These are phyloP conservation scores for Ogataea parapolymorpha DNA, from an alignment of 805 yeast genomes.

Conservation along the genomic window DNA sequence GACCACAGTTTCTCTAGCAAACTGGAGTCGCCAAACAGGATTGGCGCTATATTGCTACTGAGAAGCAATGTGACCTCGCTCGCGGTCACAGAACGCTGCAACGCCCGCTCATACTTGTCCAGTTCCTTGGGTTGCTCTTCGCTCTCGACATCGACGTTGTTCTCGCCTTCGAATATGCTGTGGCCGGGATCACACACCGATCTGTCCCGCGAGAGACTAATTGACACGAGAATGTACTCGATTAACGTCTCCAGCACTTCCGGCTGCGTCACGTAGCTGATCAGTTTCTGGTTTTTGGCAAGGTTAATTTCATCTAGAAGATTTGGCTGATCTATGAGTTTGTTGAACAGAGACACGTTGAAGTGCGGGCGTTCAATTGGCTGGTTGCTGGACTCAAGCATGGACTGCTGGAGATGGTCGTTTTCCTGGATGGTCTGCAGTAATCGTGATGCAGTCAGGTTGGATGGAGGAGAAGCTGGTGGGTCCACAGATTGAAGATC, in stretches of 20 bases:
- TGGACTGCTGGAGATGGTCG: constrained; percentile 23
- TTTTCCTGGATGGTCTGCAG: constrained; percentile 35
- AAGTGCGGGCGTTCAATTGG: constrained; percentile 9
- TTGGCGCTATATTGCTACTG: constrained; percentile 18
- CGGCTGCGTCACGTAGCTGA: constrained; percentile 30
- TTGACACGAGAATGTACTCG: constrained; percentile 30
- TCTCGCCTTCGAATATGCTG: constrained; percentile 22
- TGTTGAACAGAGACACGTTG: constrained; percentile 31
- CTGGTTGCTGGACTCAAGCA: constrained; percentile 5
- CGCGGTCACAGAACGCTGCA: constrained; percentile 28
- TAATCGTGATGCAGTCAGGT: constrained; percentile 32
- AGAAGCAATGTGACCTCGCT: constrained; percentile 30
- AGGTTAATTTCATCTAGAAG: constrained; percentile 34
- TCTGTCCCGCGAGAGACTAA: constrained; percentile 18
- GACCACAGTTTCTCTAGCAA: constrained; percentile 30
- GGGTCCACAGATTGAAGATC: constrained; percentile 2
- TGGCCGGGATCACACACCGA: constrained; percentile 8
- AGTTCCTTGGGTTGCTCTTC: constrained; percentile 9
- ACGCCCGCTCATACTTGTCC: constrained; percentile 22
- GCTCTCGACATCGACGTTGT: constrained; percentile 17
- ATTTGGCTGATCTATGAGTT: constrained; percentile 35
- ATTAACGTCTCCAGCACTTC: constrained; percentile 31
- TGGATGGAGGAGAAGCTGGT: constrained; percentile 17
- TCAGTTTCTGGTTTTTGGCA: constrained; percentile 34
- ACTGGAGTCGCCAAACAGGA: constrained; percentile 22